Evolutionary conservation across 306 rosid species (phyloP), one percentile per base, ranked within the genome.

Genomic region (Vigna trinervia): DNA sequence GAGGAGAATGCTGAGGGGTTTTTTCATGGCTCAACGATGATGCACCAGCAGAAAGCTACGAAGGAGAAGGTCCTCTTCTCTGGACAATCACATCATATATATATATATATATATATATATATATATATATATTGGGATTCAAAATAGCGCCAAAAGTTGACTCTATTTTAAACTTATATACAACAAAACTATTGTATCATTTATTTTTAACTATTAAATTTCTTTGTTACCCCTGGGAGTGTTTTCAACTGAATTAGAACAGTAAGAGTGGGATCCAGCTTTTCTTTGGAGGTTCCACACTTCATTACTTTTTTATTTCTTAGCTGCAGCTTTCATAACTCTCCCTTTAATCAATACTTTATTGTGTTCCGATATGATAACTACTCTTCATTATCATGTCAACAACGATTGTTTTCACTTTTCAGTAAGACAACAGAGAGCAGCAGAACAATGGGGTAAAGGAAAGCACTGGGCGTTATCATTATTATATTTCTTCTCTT

Each of bases 201-300:
- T 41, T 1, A 0, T 41, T 41, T 2, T 41, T 2, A 43, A 43
- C 11, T 10, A 2, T 43, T 43, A 43, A 9, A 2, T 43, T 8
- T 41, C 46, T 8, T 9, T 43, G 0, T 43, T 43, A 43, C 12
- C 46, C 12, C 46, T 41, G 46, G 12, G 46, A 41, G 8, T 43
- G 10, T 38, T 53, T 63, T 6, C 13, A 51, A 46, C 41, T 75
- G 72, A 22, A 66, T 34, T 38, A 47, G 68, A 57, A 71, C 23
- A 30, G 41, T 12, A 47, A 48, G 19, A 67, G 75, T 68, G 76
- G 77, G 61, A 58, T 67, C 83, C 83, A 72, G 82, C 82, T 57
- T 48, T 45, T 68, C 11, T 39, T 9, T 68, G 6, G 69, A 59
- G 68, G 19, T 59, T 59, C 11, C 66, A 12, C 38, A 15, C 12